Percentiles rank a stretch among this genome's conserved stretches.
phyloP scores from a whole-genome alignment of 306 rosid genomes.

The Malus asiatica region DNA sequence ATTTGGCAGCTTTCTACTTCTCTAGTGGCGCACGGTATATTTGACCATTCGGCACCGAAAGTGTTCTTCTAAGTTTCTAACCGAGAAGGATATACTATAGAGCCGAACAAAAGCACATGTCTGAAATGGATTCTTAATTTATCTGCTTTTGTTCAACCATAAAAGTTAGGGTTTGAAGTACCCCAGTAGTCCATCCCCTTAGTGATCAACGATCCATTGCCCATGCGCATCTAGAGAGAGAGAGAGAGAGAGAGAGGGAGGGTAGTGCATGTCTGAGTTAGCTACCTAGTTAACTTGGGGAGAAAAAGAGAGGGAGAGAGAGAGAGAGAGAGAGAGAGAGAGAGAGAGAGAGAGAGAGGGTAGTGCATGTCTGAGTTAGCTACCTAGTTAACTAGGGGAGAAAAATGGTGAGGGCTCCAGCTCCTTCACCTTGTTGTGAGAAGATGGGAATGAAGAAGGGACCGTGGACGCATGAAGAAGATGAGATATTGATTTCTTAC shows the following conservation, averaged over 20 bases:
- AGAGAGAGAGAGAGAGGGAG: too few species aligned
- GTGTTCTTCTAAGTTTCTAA: neutral
- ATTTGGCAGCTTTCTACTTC: neutral
- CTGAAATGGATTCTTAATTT: neutral
- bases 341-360: too few species aligned
- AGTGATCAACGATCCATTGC: neutral
- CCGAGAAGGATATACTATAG: neutral
- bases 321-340: too few species aligned
- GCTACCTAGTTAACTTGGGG: neutral
- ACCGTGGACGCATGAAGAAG: neutral
- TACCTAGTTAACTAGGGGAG: neutral
- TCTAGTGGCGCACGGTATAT: neutral
- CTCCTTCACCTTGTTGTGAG: neutral
- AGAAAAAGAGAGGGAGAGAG: neutral
- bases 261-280: neutral
- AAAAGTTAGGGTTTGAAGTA: neutral
- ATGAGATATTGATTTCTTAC: neutral
- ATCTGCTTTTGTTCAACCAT: neutral
- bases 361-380: neutral
- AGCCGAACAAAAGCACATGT: neutral
- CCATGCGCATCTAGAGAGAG: too few species aligned
- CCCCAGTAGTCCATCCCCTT: neutral
- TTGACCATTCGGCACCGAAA: neutral
- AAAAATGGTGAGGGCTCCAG: neutral
- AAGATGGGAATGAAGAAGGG: neutral